Evolutionary conservation across 176 grass and related monocot genomes (phyloP).

Genomic region (Bonia amplexicaulis): DNA sequence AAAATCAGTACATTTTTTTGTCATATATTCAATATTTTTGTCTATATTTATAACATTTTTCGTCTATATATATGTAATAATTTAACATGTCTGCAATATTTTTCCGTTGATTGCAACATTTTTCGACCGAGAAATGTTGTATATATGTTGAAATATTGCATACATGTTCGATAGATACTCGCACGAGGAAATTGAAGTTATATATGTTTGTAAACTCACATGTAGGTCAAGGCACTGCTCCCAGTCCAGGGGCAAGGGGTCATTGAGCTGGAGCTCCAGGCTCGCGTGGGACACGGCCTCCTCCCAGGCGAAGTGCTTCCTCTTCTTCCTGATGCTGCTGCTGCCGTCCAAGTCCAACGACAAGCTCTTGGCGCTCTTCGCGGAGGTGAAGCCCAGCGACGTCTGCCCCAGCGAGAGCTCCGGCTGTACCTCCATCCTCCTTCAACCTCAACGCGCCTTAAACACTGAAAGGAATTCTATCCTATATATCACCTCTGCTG

Average conservation of each 20-base stretch:
- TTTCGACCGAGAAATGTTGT: no score
- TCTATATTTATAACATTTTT: no score
- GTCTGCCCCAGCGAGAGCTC: conserved; percentile 69
- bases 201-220: conserved; percentile 31
- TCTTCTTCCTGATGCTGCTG: conserved; percentile 48
- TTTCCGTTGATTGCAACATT: no score
- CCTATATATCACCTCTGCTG: no score
- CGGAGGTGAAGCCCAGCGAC: background rate
- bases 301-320: conserved; percentile 64
- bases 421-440: conserved; percentile 36
- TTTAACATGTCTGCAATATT: no score
- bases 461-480: conserved; percentile 19
- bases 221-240: conserved; percentile 92
- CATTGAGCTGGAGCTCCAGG: conserved; percentile 71
- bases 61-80: no score
- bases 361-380: conserved; percentile 43
- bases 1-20: no score
- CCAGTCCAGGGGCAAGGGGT: conserved; percentile 81
- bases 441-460: background rate
- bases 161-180: no score
- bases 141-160: no score
- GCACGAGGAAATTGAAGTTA: background rate
- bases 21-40: no score
- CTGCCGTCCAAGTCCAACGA: conserved; percentile 67
- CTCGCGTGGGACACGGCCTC: conserved; percentile 29